Evolutionary conservation across 805 yeast genomes (phyloP), one percentile per base, ranked within the genome.

Genomic region (Sungouiozyma ichnusensis): DNA sequence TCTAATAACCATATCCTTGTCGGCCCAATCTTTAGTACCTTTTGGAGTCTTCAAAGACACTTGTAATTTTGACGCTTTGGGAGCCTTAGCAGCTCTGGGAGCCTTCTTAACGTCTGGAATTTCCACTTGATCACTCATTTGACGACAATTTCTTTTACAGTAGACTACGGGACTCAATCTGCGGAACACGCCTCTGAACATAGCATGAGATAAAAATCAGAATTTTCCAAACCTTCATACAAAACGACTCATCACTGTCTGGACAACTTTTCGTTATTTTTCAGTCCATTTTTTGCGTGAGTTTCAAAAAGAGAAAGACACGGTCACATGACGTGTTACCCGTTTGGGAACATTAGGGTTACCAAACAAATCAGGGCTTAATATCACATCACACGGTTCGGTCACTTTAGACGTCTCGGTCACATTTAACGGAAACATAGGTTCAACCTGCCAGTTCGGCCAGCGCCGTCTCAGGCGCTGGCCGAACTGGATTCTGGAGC

Each of bases 1-100:
- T 64, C 98, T 79, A 51, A 92, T 77, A 33, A 87, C 83, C 97
- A 92, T 92, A 62, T 92, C 98, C 62, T 83, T 82, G 55, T 92
- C 98, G 48, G 95, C 85, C 98, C 98, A 92, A 64, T 92, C 98
- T 64, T 87, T 88, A 52, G 97, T 79, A 49, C 98, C 98, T 63
- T 92, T 92, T 40, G 98, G 97, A 36, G 94, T 86, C 65, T 92
- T 92, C 60, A 92, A 71, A 47, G 83, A 77, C 61, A 85, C 87
- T 51, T 77, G 79, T 40, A 69, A 62, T 46, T 76, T 76, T 45
- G 70, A 65, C 58, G 71, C 71, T 39, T 67, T 60, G 15, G 42
- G 33, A n/a, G 45, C 40, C 64, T 48, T 48, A n/a, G n/a, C n/a
- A n/a, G n/a, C n/a, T n/a, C n/a, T n/a, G n/a, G n/a, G n/a, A n/a